phyloP scores from a whole-genome alignment of 2,329 filamentous ascomycete genomes.

The Nakataea oryzae region DNA sequence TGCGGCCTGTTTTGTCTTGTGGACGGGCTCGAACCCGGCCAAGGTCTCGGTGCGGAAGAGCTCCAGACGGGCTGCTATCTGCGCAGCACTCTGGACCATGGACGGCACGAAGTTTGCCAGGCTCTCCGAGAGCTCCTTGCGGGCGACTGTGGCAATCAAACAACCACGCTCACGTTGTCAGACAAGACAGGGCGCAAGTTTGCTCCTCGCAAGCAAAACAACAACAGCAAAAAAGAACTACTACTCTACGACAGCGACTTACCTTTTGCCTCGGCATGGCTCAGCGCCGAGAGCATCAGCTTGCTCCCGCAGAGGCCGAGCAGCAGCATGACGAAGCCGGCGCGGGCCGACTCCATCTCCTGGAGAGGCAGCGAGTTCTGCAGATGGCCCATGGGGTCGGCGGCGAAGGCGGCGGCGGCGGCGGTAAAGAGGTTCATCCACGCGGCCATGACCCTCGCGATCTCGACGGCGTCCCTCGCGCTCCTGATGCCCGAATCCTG shows the following conservation, averaged over 20 bases:
- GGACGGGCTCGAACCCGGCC: slow-evolving; percentile 40
- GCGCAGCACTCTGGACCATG: slow-evolving; percentile 44
- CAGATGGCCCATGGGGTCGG: slow-evolving; percentile 34
- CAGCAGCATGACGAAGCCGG: slow-evolving; percentile 54
- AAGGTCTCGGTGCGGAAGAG: slow-evolving; percentile 47
- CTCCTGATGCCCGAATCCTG: slow-evolving; percentile 37
- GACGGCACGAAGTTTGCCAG: slow-evolving; percentile 43
- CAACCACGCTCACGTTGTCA: background rate
- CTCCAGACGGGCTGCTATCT: slow-evolving; percentile 43
- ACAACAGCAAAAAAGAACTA: slow-evolving; percentile 15
- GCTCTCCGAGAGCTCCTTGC: slow-evolving; percentile 38
- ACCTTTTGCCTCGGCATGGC: slow-evolving; percentile 40
- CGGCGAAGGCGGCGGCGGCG: slow-evolving; percentile 35
- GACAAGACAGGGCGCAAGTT: background rate
- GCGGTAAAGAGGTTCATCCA: slow-evolving; percentile 51
- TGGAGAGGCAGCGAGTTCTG: slow-evolving; percentile 33
- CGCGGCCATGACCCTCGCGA: slow-evolving; percentile 38
- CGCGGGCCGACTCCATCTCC: slow-evolving; percentile 50
- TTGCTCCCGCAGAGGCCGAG: slow-evolving; percentile 51
- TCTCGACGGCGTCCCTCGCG: slow-evolving; percentile 34
- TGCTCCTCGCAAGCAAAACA: too few relatives aligned
- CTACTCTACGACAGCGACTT: slow-evolving; percentile 9
- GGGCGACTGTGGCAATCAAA: slow-evolving; percentile 24
- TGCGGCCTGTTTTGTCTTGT: slow-evolving; percentile 38
- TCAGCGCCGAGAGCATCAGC: slow-evolving; percentile 41